Conservation (phyloP, 2,329 filamentous ascomycete species). For the Gyromitra esculenta region DNA sequence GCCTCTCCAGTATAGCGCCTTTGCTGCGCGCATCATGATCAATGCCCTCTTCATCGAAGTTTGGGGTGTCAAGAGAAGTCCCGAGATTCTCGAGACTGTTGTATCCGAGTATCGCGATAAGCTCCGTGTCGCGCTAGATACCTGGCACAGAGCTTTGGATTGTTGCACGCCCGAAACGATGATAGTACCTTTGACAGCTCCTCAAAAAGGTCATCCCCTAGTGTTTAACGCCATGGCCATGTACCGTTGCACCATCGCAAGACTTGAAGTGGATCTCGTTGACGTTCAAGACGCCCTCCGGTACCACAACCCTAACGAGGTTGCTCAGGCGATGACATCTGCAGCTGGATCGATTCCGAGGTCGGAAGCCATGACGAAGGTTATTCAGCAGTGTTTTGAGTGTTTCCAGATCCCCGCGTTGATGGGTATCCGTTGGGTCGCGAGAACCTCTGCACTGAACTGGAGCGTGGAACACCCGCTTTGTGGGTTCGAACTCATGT, state of each 20-base stretch:
- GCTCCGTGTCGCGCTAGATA: slow-evolving; percentile 91
- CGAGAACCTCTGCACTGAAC: slow-evolving; percentile 95
- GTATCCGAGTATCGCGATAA: slow-evolving; percentile 88
- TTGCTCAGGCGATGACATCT: slow-evolving; percentile 94
- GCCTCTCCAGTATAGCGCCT: slow-evolving; percentile 89
- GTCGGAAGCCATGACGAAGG: slow-evolving; percentile 96
- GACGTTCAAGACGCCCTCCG: slow-evolving; percentile 93
- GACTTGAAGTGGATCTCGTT: slow-evolving; percentile 94
- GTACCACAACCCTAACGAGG: slow-evolving; percentile 96
- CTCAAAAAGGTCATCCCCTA: slow-evolving; percentile 93
- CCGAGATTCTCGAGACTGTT: slow-evolving; percentile 95
- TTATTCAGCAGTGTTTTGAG: slow-evolving; percentile 96
- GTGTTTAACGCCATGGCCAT: slow-evolving; percentile 99
- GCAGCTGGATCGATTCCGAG: slow-evolving; percentile 94
- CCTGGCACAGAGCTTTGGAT: slow-evolving; percentile 97
- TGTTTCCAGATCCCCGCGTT: slow-evolving; percentile 95
- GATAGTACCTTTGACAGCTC: slow-evolving; percentile 87
- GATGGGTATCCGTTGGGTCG: slow-evolving; percentile 96
- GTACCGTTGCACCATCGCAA: slow-evolving; percentile 90
- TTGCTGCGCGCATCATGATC: slow-evolving; percentile 97
- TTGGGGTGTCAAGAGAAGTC: slow-evolving; percentile 98
- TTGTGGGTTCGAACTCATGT: slow-evolving; percentile 95
- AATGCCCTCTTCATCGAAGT: slow-evolving; percentile 98
- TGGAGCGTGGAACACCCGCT: slow-evolving; percentile 99
- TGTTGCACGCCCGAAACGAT: slow-evolving; percentile 91